Evolutionary conservation across 208 protist genomes (phyloP).

Genomic region (Trypanosoma theileri): DNA sequence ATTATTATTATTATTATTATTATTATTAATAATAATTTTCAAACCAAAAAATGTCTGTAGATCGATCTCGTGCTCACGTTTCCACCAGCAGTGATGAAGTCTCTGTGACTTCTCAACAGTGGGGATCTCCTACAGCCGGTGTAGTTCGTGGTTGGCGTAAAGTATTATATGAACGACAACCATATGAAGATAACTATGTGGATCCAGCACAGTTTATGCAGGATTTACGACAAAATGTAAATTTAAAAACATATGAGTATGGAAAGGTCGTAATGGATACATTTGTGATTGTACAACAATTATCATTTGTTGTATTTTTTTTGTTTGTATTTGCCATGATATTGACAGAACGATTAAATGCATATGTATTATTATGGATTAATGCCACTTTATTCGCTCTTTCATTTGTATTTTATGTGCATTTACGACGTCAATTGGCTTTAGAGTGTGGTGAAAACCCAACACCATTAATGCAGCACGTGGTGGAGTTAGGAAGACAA

Average conservation of each 20-base stretch:
- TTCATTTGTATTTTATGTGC: slow-evolving; percentile 41
- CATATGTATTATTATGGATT: slow-evolving; percentile 58
- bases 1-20: neutral
- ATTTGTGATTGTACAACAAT: slow-evolving; percentile 81
- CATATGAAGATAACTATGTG: slow-evolving; percentile 91
- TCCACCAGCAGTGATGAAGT: slow-evolving; percentile 9
- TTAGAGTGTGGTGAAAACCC: slow-evolving; percentile 21
- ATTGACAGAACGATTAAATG: slow-evolving; percentile 27
- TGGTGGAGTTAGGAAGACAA: slow-evolving; percentile 49
- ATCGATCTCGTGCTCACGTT: neutral
- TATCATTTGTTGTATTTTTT: slow-evolving; percentile 88
- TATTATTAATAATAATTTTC: too few species aligned
- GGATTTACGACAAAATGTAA: slow-evolving; percentile 79
- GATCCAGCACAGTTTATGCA: slow-evolving; percentile 78
- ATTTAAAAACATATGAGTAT: slow-evolving; percentile 77
- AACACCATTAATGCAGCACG: slow-evolving; percentile 35
- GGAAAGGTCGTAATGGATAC: slow-evolving; percentile 77
- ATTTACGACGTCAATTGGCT: slow-evolving; percentile 28
- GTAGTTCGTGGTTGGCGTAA: slow-evolving; percentile 56
- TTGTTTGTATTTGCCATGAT: slow-evolving; percentile 66
- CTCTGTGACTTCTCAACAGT: neutral
- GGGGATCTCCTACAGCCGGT: slow-evolving; percentile 19
- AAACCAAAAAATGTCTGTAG: neutral
- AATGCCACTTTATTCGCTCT: slow-evolving; percentile 46
- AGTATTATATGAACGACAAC: slow-evolving; percentile 82